These are phyloP conservation scores for Tetracentron sinense DNA, from an alignment of 164 flowering plant species.

Conservation along the genomic window DNA sequence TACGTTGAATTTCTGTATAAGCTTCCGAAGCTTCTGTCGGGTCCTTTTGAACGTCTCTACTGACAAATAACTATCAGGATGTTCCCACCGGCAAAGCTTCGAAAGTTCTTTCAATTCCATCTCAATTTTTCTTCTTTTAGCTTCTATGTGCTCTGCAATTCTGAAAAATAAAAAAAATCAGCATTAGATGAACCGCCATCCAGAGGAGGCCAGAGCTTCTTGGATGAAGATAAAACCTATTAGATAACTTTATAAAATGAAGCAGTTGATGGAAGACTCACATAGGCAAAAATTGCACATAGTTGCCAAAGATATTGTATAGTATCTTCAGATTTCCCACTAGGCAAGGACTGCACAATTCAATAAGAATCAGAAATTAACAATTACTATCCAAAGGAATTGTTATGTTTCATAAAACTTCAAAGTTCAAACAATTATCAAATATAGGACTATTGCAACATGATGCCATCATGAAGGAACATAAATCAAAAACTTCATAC, in stretches of 20 bases:
- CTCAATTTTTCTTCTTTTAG: conserved; percentile 43
- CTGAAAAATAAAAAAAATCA: conserved; percentile 31
- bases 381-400: neutral
- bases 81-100: conserved; percentile 81
- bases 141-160: conserved; percentile 43
- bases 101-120: conserved; percentile 51
- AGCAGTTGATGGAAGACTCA: conserved; percentile 30
- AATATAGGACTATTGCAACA: no score
- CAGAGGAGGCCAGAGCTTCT: neutral
- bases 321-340: conserved; percentile 46
- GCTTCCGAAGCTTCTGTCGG: conserved; percentile 68
- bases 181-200: neutral
- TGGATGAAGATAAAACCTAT: neutral
- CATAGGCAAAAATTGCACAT: conserved; percentile 76
- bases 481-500: no score
- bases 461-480: no score
- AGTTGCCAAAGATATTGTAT: conserved; percentile 75
- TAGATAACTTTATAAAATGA: neutral
- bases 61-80: conserved; percentile 34
- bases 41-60: conserved; percentile 52
- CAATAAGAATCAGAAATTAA: conserved; percentile 4
- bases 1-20: conserved; percentile 70
- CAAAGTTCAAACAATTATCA: no score
- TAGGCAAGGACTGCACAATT: conserved; percentile 43
- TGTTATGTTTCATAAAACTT: no score